Conservation (phyloP, 1,139 yeast species). For the Nakaseomyces uthaithaninus region DNA sequence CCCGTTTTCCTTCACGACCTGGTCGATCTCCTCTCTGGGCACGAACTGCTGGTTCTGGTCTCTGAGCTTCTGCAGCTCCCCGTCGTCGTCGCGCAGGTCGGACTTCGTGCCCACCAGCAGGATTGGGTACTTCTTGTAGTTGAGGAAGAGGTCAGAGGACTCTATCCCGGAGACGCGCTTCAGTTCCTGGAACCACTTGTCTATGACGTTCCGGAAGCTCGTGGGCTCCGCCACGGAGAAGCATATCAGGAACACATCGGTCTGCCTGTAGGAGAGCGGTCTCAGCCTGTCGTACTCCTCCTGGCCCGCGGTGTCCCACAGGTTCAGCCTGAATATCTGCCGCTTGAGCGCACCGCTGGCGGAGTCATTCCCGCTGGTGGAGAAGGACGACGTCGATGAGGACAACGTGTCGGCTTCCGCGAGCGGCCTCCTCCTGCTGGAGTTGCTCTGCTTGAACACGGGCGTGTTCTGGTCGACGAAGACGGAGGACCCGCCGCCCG, state of each 20-base stretch:
- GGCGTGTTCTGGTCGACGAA: conserved; percentile 6
- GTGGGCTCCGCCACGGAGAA: conserved; percentile 80
- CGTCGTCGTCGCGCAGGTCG: conserved; percentile 77
- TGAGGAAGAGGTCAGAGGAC: conserved; percentile 19
- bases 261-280: conserved; percentile 87
- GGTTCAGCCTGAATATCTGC: conserved; percentile 59
- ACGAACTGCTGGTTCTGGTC: conserved; percentile 59
- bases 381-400: conserved; percentile 4
- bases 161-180: conserved; percentile 75
- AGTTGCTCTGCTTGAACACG: conserved; percentile 6
- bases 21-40: conserved; percentile 51
- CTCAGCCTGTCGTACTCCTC: conserved; percentile 86
- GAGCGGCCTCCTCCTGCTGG: conserved; percentile 2
- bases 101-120: conserved; percentile 79
- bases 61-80: conserved; percentile 61
- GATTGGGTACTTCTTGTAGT: conserved; percentile 44
- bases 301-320: conserved; percentile 99
- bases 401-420: conserved; percentile 3
- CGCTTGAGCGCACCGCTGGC: conserved; percentile 58
- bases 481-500: conserved; percentile 1
- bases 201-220: conserved; percentile 68
- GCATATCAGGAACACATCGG: conserved; percentile 81
- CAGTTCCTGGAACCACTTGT: conserved; percentile 81
- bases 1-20: conserved; percentile 63
- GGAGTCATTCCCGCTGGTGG: conserved; percentile 39